Base-by-base conservation (phyloP, 495 filamentous ascomycete species). In the Chaetomium fimeti region DNA sequence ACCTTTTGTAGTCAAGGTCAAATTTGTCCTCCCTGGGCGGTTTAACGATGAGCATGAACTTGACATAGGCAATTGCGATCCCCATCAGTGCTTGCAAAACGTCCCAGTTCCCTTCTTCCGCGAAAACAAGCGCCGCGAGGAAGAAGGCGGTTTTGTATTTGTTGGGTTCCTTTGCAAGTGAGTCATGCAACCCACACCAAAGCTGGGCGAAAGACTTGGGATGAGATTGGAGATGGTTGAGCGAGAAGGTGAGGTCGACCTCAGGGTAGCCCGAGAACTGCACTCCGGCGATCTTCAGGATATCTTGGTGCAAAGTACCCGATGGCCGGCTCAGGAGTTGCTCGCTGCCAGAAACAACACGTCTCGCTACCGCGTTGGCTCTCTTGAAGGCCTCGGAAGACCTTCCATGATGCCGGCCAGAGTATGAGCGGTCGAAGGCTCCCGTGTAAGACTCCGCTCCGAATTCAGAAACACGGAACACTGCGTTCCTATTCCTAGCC, bases 391-490 rank as follows among this genome's bases (percentile, higher is more conserved):
- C 11, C 45, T 13, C n/a, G 2, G 32, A 36, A 36, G 32, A 1
- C 32, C 8, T 5, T 36, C 32, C 32, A 9, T 9, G 8, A 36
- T 36, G 32, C 8, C 72, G 43, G 65, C 20, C 9, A 0, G 0
- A 43, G 81, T 66, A 84, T 0, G 15, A 11, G 16, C 12, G 6
- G 66, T 87, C 83, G 36, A 68, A 20, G 0, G n/a, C 36, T 0
- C 63, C 53, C 0, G 73, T 82, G 65, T 78, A 70, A 13, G 70
- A 54, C 64, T 87, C 85, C 0, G 82, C 82, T 12, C 85, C 86
- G 65, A 83, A 89, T 0, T 76, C 79, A 16, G 74, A 68, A 2
- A 82, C 72, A 18, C 78, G 77, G 67, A 84, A 84, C 0, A 66
- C 68, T 0, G 84, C 76, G 36, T 78, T 77, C 5, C 85, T 77